Conservation (phyloP, 305 asterid genomes). For the Fraxinus baroniana region DNA sequence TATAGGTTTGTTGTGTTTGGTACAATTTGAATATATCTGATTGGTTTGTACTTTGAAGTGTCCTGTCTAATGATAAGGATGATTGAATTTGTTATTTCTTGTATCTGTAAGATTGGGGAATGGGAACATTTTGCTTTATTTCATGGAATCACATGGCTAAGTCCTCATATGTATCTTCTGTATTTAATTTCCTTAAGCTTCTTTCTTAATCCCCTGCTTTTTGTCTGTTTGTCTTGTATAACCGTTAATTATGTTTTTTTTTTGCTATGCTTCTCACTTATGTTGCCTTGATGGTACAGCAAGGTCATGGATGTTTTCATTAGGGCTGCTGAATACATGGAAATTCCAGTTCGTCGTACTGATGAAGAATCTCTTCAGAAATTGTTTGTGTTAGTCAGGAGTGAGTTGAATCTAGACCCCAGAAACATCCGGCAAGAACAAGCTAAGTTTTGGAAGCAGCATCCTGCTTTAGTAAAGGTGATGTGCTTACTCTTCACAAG, state of each 20-base stretch:
- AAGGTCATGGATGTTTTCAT: constrained; percentile 95
- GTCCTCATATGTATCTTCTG: neutral
- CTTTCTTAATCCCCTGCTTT: neutral
- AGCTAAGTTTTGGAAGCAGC: constrained; percentile 96
- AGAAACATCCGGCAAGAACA: constrained; percentile 93
- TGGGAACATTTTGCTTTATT: constrained; percentile 2
- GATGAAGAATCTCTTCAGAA: constrained; percentile 98
- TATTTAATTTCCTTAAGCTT: neutral
- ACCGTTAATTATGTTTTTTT: neutral
- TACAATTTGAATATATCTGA: neutral
- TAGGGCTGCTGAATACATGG: constrained; percentile 97
- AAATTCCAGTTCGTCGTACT: constrained; percentile 91
- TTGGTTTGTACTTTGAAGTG: neutral
- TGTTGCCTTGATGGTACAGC: constrained; percentile 57
- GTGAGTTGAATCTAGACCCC: constrained; percentile 93
- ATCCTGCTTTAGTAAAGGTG: constrained; percentile 97
- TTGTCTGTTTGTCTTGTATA: neutral
- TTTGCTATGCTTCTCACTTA: constrained; percentile 12
- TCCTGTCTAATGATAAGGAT: constrained; percentile 11
- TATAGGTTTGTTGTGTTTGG: constrained; percentile 21
- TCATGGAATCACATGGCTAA: neutral
- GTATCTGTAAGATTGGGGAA: constrained; percentile 11
- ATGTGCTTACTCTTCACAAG: constrained; percentile 23
- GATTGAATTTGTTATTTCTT: constrained; percentile 9
- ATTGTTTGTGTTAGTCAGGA: constrained; percentile 82